A percentile compares a stretch with the other conserved stretches of the same genome.
phyloP scores from a whole-genome alignment of 108 stramenopile species.

The Pseudonitzschia multiseries region DNA sequence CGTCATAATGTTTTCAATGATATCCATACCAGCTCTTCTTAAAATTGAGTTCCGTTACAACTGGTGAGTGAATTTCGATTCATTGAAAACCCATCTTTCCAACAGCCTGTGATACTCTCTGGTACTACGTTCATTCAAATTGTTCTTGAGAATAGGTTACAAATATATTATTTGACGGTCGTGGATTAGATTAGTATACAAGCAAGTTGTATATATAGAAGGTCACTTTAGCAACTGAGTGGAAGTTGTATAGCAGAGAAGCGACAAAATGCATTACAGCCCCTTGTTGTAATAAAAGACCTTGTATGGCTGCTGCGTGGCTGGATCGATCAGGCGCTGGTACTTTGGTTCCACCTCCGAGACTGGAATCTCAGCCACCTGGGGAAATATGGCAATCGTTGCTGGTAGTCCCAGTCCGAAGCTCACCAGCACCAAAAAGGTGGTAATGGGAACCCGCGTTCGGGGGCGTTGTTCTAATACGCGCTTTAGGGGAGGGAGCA shows the following conservation, averaged over 20 bases:
- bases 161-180: too few species aligned
- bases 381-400: slow-evolving; percentile 85
- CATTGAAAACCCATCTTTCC: too few species aligned
- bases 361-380: slow-evolving; percentile 63
- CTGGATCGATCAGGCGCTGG: slow-evolving; percentile 41
- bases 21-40: too few species aligned
- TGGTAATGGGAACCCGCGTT: slow-evolving; percentile 76
- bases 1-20: too few species aligned
- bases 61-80: too few species aligned
- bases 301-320: slow-evolving; percentile 48
- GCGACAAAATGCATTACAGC: slow-evolving; percentile 25
- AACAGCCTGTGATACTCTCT: too few species aligned
- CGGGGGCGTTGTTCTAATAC: slow-evolving; percentile 43
- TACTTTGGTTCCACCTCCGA: slow-evolving; percentile 71
- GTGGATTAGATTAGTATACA: too few species aligned
- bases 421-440: slow-evolving; percentile 64
- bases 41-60: too few species aligned
- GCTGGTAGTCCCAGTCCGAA: slow-evolving; percentile 87
- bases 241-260: background rate
- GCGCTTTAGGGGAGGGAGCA: slow-evolving; percentile 31
- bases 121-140: too few species aligned
- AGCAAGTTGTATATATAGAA: background rate
- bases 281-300: slow-evolving; percentile 81
- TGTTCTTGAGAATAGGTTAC: too few species aligned
- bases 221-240: background rate